Conservation (phyloP, 2,329 filamentous ascomycete genomes). For the Tolypocladium cylindrosporum region DNA sequence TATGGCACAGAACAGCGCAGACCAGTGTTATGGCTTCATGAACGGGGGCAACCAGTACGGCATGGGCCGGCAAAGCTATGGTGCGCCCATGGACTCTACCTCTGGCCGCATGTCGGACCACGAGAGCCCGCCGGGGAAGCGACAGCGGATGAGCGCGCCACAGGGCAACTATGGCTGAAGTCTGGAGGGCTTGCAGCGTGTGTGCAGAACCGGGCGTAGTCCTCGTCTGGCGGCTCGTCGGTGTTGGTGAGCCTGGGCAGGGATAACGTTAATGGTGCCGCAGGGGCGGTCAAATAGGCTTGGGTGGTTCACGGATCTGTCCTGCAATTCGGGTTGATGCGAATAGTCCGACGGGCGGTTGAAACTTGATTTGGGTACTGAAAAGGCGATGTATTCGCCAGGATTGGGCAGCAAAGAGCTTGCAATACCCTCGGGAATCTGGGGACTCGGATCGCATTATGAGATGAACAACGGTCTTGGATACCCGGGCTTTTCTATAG, state of each 20-base stretch:
- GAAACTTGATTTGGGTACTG: background rate
- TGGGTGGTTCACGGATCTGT: background rate
- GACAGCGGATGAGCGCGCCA: constrained; percentile 38
- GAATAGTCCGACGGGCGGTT: background rate
- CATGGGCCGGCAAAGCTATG: constrained; percentile 19
- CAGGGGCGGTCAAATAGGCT: background rate
- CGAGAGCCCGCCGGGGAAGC: constrained; percentile 40
- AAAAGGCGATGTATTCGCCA: background rate
- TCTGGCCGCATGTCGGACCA: constrained; percentile 24
- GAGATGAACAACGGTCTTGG: background rate
- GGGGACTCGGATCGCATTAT: background rate
- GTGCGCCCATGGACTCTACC: constrained; percentile 15
- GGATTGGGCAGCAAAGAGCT: background rate
- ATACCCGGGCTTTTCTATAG: background rate
- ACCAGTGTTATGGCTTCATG: constrained; percentile 35
- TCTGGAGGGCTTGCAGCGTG: background rate
- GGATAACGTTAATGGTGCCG: background rate
- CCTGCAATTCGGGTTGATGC: background rate
- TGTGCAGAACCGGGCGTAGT: background rate
- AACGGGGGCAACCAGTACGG: constrained; percentile 30
- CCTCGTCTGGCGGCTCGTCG: background rate
- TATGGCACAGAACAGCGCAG: constrained; percentile 35
- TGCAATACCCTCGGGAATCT: background rate
- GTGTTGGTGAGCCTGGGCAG: too few relatives aligned
- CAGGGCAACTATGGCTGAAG: constrained; percentile 28